Conservation (phyloP, 371 early-diverging fungal species). For the Mortierella sp. region DNA sequence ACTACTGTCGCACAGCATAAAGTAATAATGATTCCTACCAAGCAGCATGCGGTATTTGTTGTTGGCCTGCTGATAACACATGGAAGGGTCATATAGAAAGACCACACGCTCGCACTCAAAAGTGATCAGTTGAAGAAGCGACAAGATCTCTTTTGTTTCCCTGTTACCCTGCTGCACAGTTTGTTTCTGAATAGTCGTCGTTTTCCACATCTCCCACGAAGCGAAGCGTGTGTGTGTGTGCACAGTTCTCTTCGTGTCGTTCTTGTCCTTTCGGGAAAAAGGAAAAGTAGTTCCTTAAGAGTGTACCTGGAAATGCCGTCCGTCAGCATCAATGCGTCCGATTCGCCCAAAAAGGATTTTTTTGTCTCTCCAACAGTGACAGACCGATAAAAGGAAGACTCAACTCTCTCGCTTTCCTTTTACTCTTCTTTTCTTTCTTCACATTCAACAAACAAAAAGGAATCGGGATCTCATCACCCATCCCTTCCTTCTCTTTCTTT, state of each 20-base stretch:
- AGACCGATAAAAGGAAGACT: not conserved
- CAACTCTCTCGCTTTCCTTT: not conserved
- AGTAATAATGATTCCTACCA: not conserved
- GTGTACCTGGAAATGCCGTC: not conserved
- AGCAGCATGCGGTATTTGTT: not conserved
- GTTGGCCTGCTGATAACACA: not conserved
- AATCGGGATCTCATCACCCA: not conserved
- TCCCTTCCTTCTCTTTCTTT: not conserved
- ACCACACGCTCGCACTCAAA: too few species aligned
- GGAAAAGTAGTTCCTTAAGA: not conserved
- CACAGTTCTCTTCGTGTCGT: not conserved
- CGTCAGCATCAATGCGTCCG: not conserved
- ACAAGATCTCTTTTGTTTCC: not conserved
- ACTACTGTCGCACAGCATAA: not conserved
- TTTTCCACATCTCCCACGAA: too few species aligned
- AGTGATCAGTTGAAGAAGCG: too few species aligned
- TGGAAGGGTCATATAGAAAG: not conserved
- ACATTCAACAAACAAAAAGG: too few species aligned
- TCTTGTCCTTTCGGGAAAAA: not conserved
- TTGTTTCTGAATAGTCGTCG: too few species aligned
- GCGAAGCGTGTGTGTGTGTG: too few species aligned
- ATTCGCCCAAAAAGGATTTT: not conserved
- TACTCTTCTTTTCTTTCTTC: not conserved
- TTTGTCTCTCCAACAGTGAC: not conserved
- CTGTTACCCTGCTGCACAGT: not conserved